Conservation (phyloP, 1,284 basidiomycete species). For the Takashimella koratensis region DNA sequence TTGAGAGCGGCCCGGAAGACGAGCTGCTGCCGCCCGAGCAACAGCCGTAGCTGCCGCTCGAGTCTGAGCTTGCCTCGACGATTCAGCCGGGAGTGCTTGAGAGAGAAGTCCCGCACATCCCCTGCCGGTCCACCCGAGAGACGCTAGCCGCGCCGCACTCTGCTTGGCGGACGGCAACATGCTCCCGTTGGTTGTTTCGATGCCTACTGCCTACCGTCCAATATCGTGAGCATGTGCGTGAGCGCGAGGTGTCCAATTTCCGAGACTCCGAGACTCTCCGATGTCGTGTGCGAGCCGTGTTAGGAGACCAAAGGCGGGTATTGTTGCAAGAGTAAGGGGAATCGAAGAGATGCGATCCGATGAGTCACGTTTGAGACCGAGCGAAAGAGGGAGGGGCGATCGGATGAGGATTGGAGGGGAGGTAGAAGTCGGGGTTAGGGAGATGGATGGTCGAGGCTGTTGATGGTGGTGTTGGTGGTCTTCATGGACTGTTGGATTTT, state of each 20-base stretch:
- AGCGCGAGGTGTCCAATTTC: not conserved
- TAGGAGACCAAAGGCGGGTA: not conserved
- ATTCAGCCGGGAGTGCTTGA: slow-evolving; percentile 29
- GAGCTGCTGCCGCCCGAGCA: not conserved
- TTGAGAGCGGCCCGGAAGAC: no score
- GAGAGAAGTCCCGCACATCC: not conserved
- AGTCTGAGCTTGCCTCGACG: slow-evolving; percentile 27
- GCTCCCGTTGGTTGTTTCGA: not conserved
- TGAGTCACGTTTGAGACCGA: not conserved
- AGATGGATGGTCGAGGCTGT: no score
- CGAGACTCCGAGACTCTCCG: not conserved
- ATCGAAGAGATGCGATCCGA: not conserved
- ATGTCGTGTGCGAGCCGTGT: not conserved
- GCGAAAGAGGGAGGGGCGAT: not conserved
- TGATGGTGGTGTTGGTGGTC: no score
- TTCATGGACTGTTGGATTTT: no score
- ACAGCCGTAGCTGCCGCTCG: slow-evolving; percentile 8
- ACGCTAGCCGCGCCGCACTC: slow-evolving; percentile 5
- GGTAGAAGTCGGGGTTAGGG: no score
- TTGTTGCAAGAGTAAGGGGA: not conserved
- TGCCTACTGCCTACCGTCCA: not conserved
- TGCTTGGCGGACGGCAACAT: slow-evolving; percentile 29
- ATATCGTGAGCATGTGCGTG: not conserved
- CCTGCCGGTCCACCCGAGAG: not conserved
- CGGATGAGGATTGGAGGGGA: no score